Percentiles rank a stretch among this genome's conserved stretches.
These are phyloP conservation scores for Xylaria sp. DNA, from an alignment of 2,329 filamentous ascomycete species.

Conservation along the genomic window DNA sequence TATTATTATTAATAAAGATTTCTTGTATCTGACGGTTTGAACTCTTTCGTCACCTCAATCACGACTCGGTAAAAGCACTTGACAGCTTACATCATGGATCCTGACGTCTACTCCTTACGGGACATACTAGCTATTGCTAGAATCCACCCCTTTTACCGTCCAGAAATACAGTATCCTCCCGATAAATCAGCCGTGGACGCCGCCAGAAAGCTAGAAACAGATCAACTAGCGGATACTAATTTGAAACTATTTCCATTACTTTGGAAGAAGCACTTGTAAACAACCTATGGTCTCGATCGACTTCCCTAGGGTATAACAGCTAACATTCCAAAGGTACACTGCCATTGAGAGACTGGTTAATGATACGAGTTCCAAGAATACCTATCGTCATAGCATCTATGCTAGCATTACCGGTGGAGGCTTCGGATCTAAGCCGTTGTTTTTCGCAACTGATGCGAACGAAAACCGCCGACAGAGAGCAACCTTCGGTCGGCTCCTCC, in stretches of 20 bases:
- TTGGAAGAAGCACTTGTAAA: conserved; percentile 35
- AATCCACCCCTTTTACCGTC: conserved; percentile 53
- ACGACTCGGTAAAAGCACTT: background rate
- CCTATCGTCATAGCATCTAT: conserved; percentile 54
- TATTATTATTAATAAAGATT: background rate
- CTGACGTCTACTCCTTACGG: conserved; percentile 41
- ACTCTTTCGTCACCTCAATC: background rate
- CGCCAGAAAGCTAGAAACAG: conserved; percentile 24
- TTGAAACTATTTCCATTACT: conserved; percentile 28
- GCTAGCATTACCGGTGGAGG: conserved; percentile 57
- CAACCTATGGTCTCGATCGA: background rate
- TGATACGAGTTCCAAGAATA: conserved; percentile 51
- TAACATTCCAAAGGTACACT: conserved; percentile 48
- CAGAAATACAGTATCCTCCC: conserved; percentile 49
- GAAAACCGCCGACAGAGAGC: conserved; percentile 57
- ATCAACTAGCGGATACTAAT: background rate
- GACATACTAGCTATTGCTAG: conserved; percentile 52
- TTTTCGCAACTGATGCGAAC: conserved; percentile 54
- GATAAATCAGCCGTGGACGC: conserved; percentile 9
- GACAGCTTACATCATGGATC: conserved; percentile 2
- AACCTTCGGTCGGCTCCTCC: conserved; percentile 50
- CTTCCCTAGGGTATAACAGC: background rate
- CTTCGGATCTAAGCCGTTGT: conserved; percentile 48
- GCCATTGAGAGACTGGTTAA: conserved; percentile 51
- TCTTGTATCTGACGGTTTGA: background rate